phyloP scores from a whole-genome alignment of 2,329 filamentous ascomycete species.

The Colletotrichum tropicicola region DNA sequence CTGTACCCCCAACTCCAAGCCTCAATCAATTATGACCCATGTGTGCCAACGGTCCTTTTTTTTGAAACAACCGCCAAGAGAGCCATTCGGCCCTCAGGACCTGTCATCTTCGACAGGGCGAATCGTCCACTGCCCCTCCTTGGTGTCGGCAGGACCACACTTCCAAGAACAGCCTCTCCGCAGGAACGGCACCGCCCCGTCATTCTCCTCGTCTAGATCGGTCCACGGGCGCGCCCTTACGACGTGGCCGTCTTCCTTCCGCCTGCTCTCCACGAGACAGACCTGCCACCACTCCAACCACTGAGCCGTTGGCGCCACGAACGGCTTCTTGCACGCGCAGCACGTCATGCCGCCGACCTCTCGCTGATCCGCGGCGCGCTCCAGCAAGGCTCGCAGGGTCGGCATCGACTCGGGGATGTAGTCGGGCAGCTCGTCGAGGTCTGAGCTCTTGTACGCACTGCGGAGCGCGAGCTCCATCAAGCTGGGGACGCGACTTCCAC shows the following conservation, averaged over 20 bases:
- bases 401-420: conserved; percentile 52
- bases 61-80: not conserved
- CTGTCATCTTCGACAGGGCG: not conserved
- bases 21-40: not conserved
- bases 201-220: conserved; percentile 36
- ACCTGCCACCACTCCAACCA: conserved; percentile 71
- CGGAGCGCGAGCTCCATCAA: conserved; percentile 60
- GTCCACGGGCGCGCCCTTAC: conserved; percentile 19
- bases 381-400: conserved; percentile 51
- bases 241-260: not conserved
- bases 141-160: conserved; percentile 51
- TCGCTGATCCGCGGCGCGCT: conserved; percentile 49
- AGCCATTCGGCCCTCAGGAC: not conserved
- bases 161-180: conserved; percentile 59
- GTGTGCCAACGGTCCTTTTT: not conserved
- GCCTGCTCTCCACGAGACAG: conserved; percentile 33
- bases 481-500: conserved; percentile 52
- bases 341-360: conserved; percentile 60
- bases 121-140: conserved; percentile 34
- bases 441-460: conserved; percentile 52
- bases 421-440: conserved; percentile 51
- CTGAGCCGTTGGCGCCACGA: conserved; percentile 61
- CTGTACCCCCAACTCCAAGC: conserved; percentile 10
- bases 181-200: conserved; percentile 55
- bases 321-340: conserved; percentile 57